Base-by-base conservation (phyloP, 257 asterid genomes). In the Solanum phureja region DNA sequence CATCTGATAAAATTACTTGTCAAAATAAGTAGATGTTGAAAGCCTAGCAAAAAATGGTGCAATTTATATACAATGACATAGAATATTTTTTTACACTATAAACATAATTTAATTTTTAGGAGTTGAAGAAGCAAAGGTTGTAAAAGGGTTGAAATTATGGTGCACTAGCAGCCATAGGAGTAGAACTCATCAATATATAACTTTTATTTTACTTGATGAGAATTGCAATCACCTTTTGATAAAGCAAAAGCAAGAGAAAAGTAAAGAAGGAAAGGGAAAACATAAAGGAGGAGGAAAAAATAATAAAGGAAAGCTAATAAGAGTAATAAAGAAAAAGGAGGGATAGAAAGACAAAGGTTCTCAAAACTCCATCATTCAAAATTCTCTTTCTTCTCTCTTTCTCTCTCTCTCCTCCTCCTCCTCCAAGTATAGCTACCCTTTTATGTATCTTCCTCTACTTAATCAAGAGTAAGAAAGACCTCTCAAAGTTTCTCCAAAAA, bases 401-500 rank as follows among this genome's bases (percentile, higher is more conserved):
- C 72, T 71, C 33, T 58, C 31, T 64, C 42, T 5, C 75, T 75
- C 87, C 89, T 90, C 88, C 87, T 88, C 33, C 87, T 88, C 33
- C 87, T 87, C 82, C 44, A 83, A 34, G 34, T 27, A 84, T n/a
- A 62, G 66, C 40, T 46, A 77, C 24, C 33, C 68, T 68, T 56
- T 71, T 34, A 58, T 58, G 24, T 58, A 8, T 38, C 24, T 40
- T 89, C 94, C 72, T 84, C 90, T 92, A 90, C 93, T 87, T 91
- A 93, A 94, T 94, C 92, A 92, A 92, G 93, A 88, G 91, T 49
- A 42, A 83, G 83, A 88, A 69, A 90, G 92, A 92, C 90, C 88
- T 87, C 88, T 66, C 88, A 87, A 94, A 91, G 89, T 92, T 94
- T 91, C 90, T 86, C 90, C 92, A 23, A 60, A 60, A 60, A 21